Evolutionary conservation across 345 rosid species (phyloP).

Genomic region (Ailanthus altissimus): DNA sequence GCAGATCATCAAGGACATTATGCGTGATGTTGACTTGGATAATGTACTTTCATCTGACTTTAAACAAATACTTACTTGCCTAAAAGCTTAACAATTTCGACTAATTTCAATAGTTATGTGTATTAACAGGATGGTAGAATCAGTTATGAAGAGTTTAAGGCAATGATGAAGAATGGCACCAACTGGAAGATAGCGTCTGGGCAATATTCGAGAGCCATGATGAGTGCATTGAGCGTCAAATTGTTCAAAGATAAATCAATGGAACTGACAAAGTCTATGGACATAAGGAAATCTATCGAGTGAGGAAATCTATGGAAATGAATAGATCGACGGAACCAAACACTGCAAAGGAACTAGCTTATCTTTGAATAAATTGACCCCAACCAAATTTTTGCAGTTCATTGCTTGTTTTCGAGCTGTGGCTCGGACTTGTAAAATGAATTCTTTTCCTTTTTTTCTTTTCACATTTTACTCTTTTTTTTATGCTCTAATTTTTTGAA

Average conservation of each 20-base stretch:
- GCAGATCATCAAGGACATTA: slow-evolving; percentile 67
- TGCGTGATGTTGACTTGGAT: slow-evolving; percentile 74
- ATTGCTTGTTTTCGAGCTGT: no score
- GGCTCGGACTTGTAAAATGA: no score
- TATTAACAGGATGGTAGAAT: slow-evolving; percentile 75
- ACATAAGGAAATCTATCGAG: not conserved
- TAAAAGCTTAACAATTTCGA: not conserved
- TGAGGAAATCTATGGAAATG: not conserved
- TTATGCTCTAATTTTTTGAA: no score
- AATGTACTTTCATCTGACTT: slow-evolving; percentile 46
- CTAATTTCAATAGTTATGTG: not conserved
- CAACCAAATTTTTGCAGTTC: no score
- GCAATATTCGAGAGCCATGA: slow-evolving; percentile 83
- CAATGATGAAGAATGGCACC: slow-evolving; percentile 83
- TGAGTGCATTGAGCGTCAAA: slow-evolving; percentile 77
- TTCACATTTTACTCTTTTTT: no score
- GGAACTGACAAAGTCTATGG: not conserved
- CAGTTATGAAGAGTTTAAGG: slow-evolving; percentile 76
- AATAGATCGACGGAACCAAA: not conserved
- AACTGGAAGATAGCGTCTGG: slow-evolving; percentile 97
- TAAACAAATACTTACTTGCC: no score
- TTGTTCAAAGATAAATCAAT: slow-evolving; percentile 48
- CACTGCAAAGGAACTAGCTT: not conserved
- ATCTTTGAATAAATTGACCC: no score
- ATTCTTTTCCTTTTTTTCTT: no score